These are phyloP conservation scores for Amphicarpaea edgeworthii DNA, from an alignment of 306 rosid species.

Conservation along the genomic window DNA sequence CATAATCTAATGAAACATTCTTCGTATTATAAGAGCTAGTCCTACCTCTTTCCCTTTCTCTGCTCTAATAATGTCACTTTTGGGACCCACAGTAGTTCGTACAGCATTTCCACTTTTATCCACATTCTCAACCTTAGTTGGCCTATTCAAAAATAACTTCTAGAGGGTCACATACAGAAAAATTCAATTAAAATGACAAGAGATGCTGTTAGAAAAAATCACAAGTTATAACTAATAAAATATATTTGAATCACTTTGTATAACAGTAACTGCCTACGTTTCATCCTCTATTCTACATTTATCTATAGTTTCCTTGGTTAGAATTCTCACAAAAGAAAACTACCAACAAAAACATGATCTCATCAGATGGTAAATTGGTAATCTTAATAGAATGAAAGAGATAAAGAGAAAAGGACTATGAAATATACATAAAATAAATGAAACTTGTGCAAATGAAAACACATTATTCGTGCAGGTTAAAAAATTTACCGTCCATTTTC, in stretches of 20 bases:
- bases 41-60: slow-evolving; percentile 73
- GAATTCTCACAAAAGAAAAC: background rate
- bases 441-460: slow-evolving; percentile 29
- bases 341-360: slow-evolving; percentile 22
- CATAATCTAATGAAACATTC: slow-evolving; percentile 26
- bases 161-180: slow-evolving; percentile 42
- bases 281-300: slow-evolving; percentile 32
- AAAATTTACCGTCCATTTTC: slow-evolving; percentile 76
- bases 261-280: background rate
- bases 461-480: slow-evolving; percentile 19
- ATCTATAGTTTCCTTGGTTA: background rate
- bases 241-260: background rate
- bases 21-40: slow-evolving; percentile 18
- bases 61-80: slow-evolving; percentile 53
- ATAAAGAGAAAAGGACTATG: background rate
- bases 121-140: slow-evolving; percentile 53
- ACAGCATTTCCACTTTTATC: slow-evolving; percentile 60
- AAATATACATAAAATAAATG: slow-evolving; percentile 5
- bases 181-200: background rate
- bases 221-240: slow-evolving; percentile 4
- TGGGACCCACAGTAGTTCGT: slow-evolving; percentile 51
- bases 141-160: slow-evolving; percentile 53
- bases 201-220: slow-evolving; percentile 26
- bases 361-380: slow-evolving; percentile 28
- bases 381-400: slow-evolving; percentile 29